Percentiles rank a stretch among this genome's conserved stretches.
phyloP scores from a whole-genome alignment of 352 stramenopile species.

The Phytopythium helicoides region DNA sequence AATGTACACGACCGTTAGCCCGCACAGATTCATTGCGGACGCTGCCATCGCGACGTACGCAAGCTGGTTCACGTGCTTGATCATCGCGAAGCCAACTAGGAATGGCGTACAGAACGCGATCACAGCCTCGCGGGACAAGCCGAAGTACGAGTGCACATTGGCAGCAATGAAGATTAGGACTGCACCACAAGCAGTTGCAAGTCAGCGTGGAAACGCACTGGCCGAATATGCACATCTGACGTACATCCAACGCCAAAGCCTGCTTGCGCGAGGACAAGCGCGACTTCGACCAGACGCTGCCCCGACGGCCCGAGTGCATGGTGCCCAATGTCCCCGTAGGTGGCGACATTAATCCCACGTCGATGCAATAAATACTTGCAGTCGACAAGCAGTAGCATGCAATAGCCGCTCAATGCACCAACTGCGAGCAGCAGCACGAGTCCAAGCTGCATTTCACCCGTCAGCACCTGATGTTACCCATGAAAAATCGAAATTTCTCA shows the following conservation, averaged over 20 bases:
- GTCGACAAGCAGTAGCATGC: conserved; percentile 71
- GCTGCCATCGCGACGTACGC: conserved; percentile 87
- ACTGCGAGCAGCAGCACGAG: conserved; percentile 49
- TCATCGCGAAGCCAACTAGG: conserved; percentile 75
- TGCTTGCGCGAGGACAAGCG: conserved; percentile 83
- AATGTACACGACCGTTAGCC: conserved; percentile 80
- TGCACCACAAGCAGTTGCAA: conserved; percentile 13
- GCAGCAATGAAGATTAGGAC: conserved; percentile 91
- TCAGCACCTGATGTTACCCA: too few species aligned
- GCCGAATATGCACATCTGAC: too few species aligned
- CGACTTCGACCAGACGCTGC: conserved; percentile 74
- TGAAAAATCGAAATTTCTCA: too few species aligned
- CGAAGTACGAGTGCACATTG: conserved; percentile 79
- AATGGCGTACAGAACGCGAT: conserved; percentile 53
- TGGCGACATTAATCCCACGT: conserved; percentile 40
- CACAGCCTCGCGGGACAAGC: conserved; percentile 46
- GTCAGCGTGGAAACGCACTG: too few species aligned
- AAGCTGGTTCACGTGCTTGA: conserved; percentile 86
- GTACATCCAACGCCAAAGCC: conserved; percentile 88
- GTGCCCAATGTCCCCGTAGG: conserved; percentile 87
- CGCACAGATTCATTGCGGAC: conserved; percentile 87
- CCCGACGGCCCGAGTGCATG: conserved; percentile 74
- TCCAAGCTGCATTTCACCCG: conserved; percentile 42
- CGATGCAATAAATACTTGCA: conserved; percentile 79
- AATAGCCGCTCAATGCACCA: conserved; percentile 51